Percentiles rank a stretch among this genome's conserved stretches.
These are phyloP conservation scores for Sporothrix variecibatus DNA, from an alignment of 2,329 filamentous ascomycete genomes.

Conservation along the genomic window DNA sequence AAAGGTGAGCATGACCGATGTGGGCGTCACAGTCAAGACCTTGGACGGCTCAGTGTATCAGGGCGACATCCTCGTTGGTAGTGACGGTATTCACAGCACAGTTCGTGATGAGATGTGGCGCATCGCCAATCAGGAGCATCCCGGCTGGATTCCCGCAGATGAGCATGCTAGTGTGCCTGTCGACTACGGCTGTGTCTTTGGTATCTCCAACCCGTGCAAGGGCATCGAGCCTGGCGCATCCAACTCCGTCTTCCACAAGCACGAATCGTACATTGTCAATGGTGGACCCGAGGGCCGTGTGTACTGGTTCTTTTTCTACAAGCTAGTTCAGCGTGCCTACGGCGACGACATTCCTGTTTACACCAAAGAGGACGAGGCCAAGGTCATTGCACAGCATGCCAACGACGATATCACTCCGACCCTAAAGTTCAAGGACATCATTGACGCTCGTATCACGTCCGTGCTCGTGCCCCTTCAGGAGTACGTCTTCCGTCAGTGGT, in stretches of 20 bases:
- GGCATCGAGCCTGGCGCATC: slow-evolving; percentile 20
- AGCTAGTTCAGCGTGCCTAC: slow-evolving; percentile 21
- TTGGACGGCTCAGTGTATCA: slow-evolving; percentile 36
- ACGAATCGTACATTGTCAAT: slow-evolving; percentile 28
- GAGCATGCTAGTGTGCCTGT: slow-evolving; percentile 23
- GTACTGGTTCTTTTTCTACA: slow-evolving; percentile 32
- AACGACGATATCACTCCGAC: slow-evolving; percentile 26
- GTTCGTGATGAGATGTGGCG: slow-evolving; percentile 28
- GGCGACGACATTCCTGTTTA: slow-evolving; percentile 29
- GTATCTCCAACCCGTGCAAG: slow-evolving; percentile 29
- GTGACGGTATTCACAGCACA: slow-evolving; percentile 45
- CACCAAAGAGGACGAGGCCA: slow-evolving; percentile 27
- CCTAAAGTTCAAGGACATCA: slow-evolving; percentile 28
- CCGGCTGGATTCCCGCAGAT: slow-evolving; percentile 26
- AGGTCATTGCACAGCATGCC: slow-evolving; percentile 13
- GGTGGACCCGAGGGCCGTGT: slow-evolving; percentile 29
- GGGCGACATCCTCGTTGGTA: slow-evolving; percentile 42
- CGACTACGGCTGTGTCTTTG: slow-evolving; percentile 31
- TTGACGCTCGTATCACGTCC: slow-evolving; percentile 29
- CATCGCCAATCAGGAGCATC: slow-evolving; percentile 19
- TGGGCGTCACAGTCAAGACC: slow-evolving; percentile 38
- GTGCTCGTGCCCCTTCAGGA: slow-evolving; percentile 41
- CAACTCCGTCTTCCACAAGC: slow-evolving; percentile 19
- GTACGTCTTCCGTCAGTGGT: slow-evolving; percentile 40
- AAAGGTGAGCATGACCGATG: slow-evolving; percentile 33